Percentiles rank a stretch among this genome's conserved stretches.
Evolutionary conservation across 768 basidiomycete species (phyloP).

Genomic region (Calocybe indica): DNA sequence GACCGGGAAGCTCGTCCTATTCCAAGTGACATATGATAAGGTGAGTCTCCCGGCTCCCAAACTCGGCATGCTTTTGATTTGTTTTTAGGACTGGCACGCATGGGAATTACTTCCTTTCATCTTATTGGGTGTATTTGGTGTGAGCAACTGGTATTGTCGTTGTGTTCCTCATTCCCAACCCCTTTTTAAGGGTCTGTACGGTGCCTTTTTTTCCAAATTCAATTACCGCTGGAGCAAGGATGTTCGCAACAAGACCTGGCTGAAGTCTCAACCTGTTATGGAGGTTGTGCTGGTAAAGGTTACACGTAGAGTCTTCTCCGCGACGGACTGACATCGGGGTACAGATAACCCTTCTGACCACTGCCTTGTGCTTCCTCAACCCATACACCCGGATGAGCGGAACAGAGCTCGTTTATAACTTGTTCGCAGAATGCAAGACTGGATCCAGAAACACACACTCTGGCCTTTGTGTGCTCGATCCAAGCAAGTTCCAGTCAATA

Average conservation of each 20-base stretch:
- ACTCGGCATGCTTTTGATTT: not conserved
- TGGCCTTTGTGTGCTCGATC: slow-evolving; percentile 68
- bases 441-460: slow-evolving; percentile 49
- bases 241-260: slow-evolving; percentile 77
- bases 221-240: slow-evolving; percentile 87
- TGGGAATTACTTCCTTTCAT: slow-evolving; percentile 85
- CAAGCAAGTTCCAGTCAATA: slow-evolving; percentile 46
- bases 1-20: slow-evolving; percentile 89
- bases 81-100: slow-evolving; percentile 80
- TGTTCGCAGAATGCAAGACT: slow-evolving; percentile 80
- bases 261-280: slow-evolving; percentile 69
- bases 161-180: slow-evolving; percentile 3
- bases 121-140: slow-evolving; percentile 84
- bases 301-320: not conserved
- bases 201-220: slow-evolving; percentile 87
- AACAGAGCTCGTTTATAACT: slow-evolving; percentile 88
- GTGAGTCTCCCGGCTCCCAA: slow-evolving; percentile 26
- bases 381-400: slow-evolving; percentile 92
- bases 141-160: slow-evolving; percentile 26
- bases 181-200: slow-evolving; percentile 73
- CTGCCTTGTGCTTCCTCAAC: slow-evolving; percentile 77
- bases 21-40: slow-evolving; percentile 87
- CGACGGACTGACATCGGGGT: slow-evolving; percentile 2
- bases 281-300: slow-evolving; percentile 76
- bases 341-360: slow-evolving; percentile 76